Base-by-base conservation (phyloP, 2,329 filamentous ascomycete species). In the Verticillium dahliae region DNA sequence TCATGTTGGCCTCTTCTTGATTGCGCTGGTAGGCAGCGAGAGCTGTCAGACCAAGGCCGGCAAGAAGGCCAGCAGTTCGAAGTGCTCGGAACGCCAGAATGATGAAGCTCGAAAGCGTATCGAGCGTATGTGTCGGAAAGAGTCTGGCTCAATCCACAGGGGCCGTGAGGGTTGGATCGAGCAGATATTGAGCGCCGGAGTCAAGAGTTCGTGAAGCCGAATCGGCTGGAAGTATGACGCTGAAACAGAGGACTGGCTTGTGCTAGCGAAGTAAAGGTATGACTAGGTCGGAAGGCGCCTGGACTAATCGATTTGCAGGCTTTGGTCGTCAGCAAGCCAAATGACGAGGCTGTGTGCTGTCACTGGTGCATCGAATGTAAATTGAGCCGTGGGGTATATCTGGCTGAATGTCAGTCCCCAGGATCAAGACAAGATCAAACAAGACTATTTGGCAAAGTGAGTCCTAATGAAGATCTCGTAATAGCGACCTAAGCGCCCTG, bases 31-130 rank as follows among this genome's bases (percentile, higher is more conserved):
- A 81, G 60, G 82, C 81, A 69, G 81, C 79, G 66, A 87, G 72
- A 70, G 83, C 83, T 70, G 82, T 80, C 63, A 86, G 73, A 72
- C 84, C 84, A 65, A 87, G 79, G 76, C 84, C 83, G 66, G 84
- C 75, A 74, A 80, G 79, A 69, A 87, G 78, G 75, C 83, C 82
- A 66, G 77, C 76, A 62, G 80, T 75, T 71, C 82, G 79, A 64
- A 86, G 69, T 57, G 80, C 81, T 73, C 83, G 79, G 71, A 79
- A 84, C 74, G 83, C 83, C 82, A 85, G 76, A 64, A 59, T 84
- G 79, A 71, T 31, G n/a, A 14, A 14, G 9, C 18, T 45, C 7
- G 39, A 45, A 39, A 10, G 1, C 6, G 4, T 18, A 52, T 52
- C 10, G 10, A 10, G 11, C 11, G n/a, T n/a, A 52, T 4, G n/a